Evolutionary conservation across 2,329 filamentous ascomycete species (phyloP), one percentile per base, ranked within the genome.

Genomic region (Laburnicola sp.): DNA sequence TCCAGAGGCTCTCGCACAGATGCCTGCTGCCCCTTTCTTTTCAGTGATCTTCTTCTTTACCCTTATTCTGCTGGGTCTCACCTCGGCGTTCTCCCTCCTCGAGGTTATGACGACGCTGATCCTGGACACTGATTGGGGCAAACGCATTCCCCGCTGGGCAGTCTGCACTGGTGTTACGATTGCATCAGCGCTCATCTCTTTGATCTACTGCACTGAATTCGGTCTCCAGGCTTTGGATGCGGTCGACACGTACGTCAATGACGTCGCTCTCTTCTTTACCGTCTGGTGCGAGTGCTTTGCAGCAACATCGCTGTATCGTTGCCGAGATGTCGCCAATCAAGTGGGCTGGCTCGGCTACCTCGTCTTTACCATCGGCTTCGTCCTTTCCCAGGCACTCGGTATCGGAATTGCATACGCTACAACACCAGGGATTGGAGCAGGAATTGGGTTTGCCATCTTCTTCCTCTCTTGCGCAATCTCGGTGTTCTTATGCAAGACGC

Each of bases 21-120:
- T 84, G 77, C 82, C 82, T 0, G 81, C 76, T 0, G 72, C 81
- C 2, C 82, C 82, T 36, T 83, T 81, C 54, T 84, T 81, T 81
- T 80, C 81, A 0, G 70, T 83, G n/a, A 68, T 80, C 0, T 68
- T 84, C 1, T 84, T 85, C 64, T 82, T 84, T 51, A 84, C 81
- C 0, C 73, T 84, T 5, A 77, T 83, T 51, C 78, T 84, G 0
- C 75, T 84, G 0, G 82, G 82, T 0, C 82, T 82, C 59, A 81
- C 78, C 51, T 84, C 81, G 0, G 80, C 82, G 0, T 84, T 84
- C 51, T 81, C 80, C 41, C 82, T 84, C 80, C 68, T 84, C 4
- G 82, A 84, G 57, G 81, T 79, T 3, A 74, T 80, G 3, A 78
- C 80, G 6, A 84, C 82, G 0, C 60, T 83, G 37, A 68, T 80